Evolutionary conservation across 129 eudicot genomes (phyloP).

Genomic region (Lactuca saligna): DNA sequence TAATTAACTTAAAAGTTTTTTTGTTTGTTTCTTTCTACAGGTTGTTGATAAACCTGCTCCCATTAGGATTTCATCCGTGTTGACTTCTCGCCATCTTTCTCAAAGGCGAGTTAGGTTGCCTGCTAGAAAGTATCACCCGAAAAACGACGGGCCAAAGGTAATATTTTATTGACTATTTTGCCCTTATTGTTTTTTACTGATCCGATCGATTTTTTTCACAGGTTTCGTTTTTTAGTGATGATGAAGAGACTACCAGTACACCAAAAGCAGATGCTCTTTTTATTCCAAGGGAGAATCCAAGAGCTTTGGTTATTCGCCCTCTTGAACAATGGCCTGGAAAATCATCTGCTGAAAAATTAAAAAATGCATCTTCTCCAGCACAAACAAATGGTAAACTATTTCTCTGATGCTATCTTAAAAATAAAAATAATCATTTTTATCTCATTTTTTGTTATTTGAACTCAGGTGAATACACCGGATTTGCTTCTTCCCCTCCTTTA

Average conservation of each 20-base stretch:
- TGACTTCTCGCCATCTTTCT: constrained; percentile 92
- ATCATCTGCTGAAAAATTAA: constrained; percentile 49
- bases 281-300: constrained; percentile 95
- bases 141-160: constrained; percentile 83
- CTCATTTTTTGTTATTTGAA: neutral
- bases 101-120: constrained; percentile 90
- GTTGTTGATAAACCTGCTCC: constrained; percentile 96
- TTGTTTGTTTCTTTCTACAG: constrained; percentile 24
- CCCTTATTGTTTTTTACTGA: neutral
- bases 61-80: constrained; percentile 72
- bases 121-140: constrained; percentile 87
- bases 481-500: constrained; percentile 23
- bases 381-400: constrained; percentile 61
- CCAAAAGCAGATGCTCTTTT: constrained; percentile 98
- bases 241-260: constrained; percentile 76
- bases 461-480: constrained; percentile 44
- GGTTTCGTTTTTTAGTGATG: constrained; percentile 89
- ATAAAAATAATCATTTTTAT: neutral
- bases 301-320: constrained; percentile 92
- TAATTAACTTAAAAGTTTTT: neutral
- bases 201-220: constrained; percentile 29
- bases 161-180: neutral
- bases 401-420: neutral
- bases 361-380: constrained; percentile 31
- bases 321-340: constrained; percentile 78